Percentiles rank a stretch among this genome's conserved stretches.
Evolutionary conservation across 2,329 filamentous ascomycete species (phyloP).

Genomic region (Sarocladiaceae sp.): DNA sequence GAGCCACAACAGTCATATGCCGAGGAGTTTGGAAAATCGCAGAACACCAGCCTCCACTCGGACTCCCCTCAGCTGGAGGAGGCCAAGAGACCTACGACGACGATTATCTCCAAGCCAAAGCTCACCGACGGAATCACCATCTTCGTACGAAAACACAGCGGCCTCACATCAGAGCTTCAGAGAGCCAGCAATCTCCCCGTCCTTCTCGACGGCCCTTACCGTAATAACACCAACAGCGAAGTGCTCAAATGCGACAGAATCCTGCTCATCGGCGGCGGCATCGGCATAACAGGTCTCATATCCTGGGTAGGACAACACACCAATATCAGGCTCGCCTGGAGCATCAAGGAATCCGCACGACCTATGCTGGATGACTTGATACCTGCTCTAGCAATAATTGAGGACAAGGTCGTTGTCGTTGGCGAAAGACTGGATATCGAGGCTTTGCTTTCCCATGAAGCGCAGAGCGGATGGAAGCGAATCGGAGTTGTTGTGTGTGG

Average conservation of each 20-base stretch:
- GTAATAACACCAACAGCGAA: slow-evolving; percentile 15
- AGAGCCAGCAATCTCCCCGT: slow-evolving; percentile 23
- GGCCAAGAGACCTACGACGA: background rate
- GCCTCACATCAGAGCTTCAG: slow-evolving; percentile 28
- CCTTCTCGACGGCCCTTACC: slow-evolving; percentile 36
- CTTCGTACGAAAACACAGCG: slow-evolving; percentile 29
- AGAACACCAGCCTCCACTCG: background rate
- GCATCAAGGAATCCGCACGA: slow-evolving; percentile 21
- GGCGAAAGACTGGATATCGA: slow-evolving; percentile 28
- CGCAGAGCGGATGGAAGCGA: slow-evolving; percentile 20
- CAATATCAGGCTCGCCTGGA: slow-evolving; percentile 34
- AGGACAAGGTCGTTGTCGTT: slow-evolving; percentile 21
- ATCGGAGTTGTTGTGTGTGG: slow-evolving; percentile 37
- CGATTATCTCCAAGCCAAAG: background rate
- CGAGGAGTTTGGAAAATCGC: background rate
- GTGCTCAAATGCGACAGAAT: slow-evolving; percentile 29
- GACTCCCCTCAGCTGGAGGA: background rate
- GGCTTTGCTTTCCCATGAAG: slow-evolving; percentile 25
- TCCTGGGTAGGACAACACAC: slow-evolving; percentile 26
- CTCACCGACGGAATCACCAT: slow-evolving; percentile 27
- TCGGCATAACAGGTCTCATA: slow-evolving; percentile 42
- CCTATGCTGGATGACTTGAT: slow-evolving; percentile 26
- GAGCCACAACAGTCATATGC: background rate
- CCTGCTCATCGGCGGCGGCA: slow-evolving; percentile 41
- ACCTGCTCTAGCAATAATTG: slow-evolving; percentile 25